Evolutionary conservation across 2,329 filamentous ascomycete species (phyloP).

Genomic region (Pseudocercospora cruenta): DNA sequence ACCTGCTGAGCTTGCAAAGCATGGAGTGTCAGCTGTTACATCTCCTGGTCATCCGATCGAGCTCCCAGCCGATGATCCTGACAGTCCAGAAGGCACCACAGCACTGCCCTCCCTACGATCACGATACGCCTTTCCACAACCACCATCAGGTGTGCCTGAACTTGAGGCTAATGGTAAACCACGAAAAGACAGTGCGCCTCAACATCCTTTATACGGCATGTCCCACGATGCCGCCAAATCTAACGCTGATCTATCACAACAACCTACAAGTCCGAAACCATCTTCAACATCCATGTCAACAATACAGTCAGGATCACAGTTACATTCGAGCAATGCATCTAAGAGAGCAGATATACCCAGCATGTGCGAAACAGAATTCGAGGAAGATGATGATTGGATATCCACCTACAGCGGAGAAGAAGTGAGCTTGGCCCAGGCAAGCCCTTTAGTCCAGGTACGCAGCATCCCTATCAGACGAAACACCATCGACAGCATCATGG

Average conservation of each 20-base stretch:
- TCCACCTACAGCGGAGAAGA: slow-evolving; percentile 36
- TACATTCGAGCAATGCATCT: slow-evolving; percentile 19
- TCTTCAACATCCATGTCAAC: slow-evolving; percentile 17
- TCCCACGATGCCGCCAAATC: slow-evolving; percentile 21
- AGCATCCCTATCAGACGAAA: slow-evolving; percentile 23
- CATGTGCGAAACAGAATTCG: slow-evolving; percentile 31
- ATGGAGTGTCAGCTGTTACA: slow-evolving; percentile 21
- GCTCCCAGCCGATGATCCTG: slow-evolving; percentile 16
- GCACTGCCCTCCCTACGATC: slow-evolving; percentile 23
- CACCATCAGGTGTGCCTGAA: slow-evolving; percentile 19
- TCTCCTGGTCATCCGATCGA: slow-evolving; percentile 16
- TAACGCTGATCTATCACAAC: slow-evolving; percentile 20
- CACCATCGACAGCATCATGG: slow-evolving; percentile 35
- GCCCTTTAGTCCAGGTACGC: slow-evolving; percentile 37
- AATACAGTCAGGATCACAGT: slow-evolving; percentile 13
- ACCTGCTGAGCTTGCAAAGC: slow-evolving; percentile 36
- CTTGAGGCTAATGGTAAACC: slow-evolving; percentile 19
- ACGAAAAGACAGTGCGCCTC: slow-evolving; percentile 12
- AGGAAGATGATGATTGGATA: slow-evolving; percentile 29
- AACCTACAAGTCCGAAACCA: slow-evolving; percentile 16
- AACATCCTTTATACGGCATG: slow-evolving; percentile 18
- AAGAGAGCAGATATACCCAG: slow-evolving; percentile 26
- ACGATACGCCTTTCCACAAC: slow-evolving; percentile 22
- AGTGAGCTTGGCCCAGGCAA: slow-evolving; percentile 29
- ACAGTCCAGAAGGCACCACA: slow-evolving; percentile 17